Evolutionary conservation across 345 rosid genomes (phyloP).

Genomic region (Euphorbia tirucalli): DNA sequence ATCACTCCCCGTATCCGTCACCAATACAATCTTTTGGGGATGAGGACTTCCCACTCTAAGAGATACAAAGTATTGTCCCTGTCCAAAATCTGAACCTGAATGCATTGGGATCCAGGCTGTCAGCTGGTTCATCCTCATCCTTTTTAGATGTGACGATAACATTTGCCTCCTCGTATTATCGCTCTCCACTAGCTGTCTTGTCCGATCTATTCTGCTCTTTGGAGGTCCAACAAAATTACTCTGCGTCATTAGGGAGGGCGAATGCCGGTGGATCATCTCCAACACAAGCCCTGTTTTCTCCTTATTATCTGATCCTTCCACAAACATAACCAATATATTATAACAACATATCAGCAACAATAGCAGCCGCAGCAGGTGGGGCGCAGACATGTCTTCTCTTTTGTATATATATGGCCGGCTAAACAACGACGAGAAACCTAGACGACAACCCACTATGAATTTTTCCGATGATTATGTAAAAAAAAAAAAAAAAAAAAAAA

Average conservation of each 20-base stretch:
- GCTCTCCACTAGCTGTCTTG: constrained; percentile 2
- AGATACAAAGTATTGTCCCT: constrained; percentile 30
- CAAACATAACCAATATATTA: background rate
- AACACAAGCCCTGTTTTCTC: background rate
- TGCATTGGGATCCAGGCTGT: constrained; percentile 20
- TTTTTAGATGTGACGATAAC: background rate
- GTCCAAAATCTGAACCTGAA: constrained; percentile 22
- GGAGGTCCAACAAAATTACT: background rate
- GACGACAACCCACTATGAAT: background rate
- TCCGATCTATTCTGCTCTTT: constrained; percentile 7
- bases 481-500: background rate
- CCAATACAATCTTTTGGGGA: constrained; percentile 24
- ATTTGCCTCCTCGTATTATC: constrained; percentile 15
- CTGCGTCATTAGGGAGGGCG: background rate
- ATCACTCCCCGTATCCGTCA: constrained; percentile 31
- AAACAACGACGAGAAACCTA: background rate
- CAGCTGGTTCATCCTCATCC: background rate
- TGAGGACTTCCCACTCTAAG: constrained; percentile 31
- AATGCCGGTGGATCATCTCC: constrained; percentile 8
- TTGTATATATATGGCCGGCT: background rate
- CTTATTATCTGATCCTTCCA: background rate
- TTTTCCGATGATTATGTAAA: background rate
- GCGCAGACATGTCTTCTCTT: background rate
- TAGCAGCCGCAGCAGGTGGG: background rate
- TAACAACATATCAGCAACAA: background rate